Percentiles rank a stretch among this genome's conserved stretches.
These are phyloP conservation scores for Chalaropsis ovoidea DNA, from an alignment of 2,329 filamentous ascomycete species.

Conservation along the genomic window DNA sequence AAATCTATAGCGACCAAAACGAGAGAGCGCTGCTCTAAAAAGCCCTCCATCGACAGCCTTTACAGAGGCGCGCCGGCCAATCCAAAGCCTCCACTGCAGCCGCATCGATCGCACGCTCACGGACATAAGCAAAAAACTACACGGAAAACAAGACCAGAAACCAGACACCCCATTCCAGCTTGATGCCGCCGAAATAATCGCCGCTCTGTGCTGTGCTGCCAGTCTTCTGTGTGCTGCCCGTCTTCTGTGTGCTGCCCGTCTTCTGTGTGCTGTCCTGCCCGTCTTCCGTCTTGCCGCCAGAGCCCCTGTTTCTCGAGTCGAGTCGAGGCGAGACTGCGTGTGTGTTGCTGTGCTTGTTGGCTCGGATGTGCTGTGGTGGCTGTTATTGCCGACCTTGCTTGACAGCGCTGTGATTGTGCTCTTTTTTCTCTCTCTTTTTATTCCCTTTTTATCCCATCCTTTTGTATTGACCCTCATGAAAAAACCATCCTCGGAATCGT, in stretches of 20 bases:
- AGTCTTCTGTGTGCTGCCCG: no score
- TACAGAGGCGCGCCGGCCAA: not conserved
- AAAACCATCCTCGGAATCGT: conserved; percentile 21
- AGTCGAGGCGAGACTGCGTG: not conserved
- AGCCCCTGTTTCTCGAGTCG: not conserved
- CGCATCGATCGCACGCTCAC: not conserved
- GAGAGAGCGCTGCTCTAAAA: not conserved
- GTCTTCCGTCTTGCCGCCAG: not conserved
- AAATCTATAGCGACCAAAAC: conserved; percentile 2
- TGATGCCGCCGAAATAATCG: not conserved
- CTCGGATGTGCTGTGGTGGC: conserved; percentile 4
- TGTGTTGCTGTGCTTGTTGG: not conserved
- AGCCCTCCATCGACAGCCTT: not conserved
- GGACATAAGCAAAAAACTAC: not conserved
- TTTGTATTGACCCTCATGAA: conserved; percentile 20
- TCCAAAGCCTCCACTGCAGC: not conserved
- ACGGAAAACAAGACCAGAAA: not conserved
- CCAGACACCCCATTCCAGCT: not conserved
- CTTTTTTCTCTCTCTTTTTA: not conserved
- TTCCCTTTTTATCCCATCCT: not conserved
- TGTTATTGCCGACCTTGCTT: not conserved
- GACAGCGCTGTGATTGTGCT: conserved; percentile 1
- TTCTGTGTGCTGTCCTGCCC: no score
- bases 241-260: no score
- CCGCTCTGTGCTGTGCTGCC: not conserved